phyloP scores from a whole-genome alignment of 176 grass and related monocot species.

The Oryza nivara region DNA sequence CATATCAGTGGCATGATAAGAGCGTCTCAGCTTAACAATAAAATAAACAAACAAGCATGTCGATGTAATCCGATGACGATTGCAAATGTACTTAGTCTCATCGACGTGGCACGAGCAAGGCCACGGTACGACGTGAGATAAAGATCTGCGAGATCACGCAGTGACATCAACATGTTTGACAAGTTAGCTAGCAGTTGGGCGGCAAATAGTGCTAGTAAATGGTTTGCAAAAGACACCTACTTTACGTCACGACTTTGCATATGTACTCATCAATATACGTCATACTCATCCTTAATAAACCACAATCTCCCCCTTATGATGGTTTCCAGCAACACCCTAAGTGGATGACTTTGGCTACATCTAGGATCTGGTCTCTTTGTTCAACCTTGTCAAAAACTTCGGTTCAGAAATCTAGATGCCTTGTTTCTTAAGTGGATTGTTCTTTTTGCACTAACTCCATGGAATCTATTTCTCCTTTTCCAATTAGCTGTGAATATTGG shows the following conservation, averaged over 20 bases:
- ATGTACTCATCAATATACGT: slow-evolving; percentile 1
- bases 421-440: not conserved
- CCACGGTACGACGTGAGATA: slow-evolving; percentile 36
- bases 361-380: slow-evolving; percentile 22
- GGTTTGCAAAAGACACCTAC: not conserved
- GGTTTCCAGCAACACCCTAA: slow-evolving; percentile 1
- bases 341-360: slow-evolving; percentile 15
- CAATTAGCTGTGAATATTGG: not conserved
- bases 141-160: slow-evolving; percentile 38
- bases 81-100: not conserved
- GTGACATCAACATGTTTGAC: slow-evolving; percentile 46
- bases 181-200: slow-evolving; percentile 29
- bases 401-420: not conserved
- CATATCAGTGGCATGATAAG: not conserved
- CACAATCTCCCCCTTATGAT: not conserved
- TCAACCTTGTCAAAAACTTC: not conserved
- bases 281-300: not conserved
- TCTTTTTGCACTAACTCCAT: not conserved
- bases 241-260: not conserved
- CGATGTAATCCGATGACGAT: slow-evolving; percentile 26
- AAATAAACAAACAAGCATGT: not conserved
- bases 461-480: not conserved
- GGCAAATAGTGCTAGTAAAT: not conserved
- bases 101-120: slow-evolving; percentile 37
- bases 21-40: slow-evolving; percentile 9